phyloP scores from a whole-genome alignment of 768 basidiomycete genomes.

The Fomitopsis pulvina region DNA sequence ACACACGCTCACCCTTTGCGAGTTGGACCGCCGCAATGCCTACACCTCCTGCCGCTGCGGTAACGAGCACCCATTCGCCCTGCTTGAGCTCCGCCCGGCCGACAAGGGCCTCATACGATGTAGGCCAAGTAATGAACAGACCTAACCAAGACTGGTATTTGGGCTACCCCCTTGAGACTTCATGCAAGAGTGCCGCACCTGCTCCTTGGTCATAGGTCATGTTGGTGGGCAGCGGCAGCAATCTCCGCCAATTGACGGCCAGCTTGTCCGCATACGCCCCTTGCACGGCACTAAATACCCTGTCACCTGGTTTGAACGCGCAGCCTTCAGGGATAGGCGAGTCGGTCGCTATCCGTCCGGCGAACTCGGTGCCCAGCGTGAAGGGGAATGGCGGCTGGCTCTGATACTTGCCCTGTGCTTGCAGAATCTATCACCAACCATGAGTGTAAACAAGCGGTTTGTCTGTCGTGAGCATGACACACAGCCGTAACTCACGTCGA shows the following conservation, averaged over 20 bases:
- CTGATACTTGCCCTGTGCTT: conserved; percentile 89
- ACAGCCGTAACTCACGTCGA: conserved; percentile 24
- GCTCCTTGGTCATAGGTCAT: conserved; percentile 85
- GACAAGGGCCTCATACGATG: conserved; percentile 87
- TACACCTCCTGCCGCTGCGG: conserved; percentile 94
- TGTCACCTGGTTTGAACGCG: conserved; percentile 72
- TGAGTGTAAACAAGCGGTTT: not conserved
- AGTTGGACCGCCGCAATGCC: conserved; percentile 90
- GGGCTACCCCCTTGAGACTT: no score
- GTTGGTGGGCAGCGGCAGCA: conserved; percentile 66
- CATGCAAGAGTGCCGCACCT: no score
- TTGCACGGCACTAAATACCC: conserved; percentile 79
- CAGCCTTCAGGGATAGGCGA: conserved; percentile 81
- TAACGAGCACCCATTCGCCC: conserved; percentile 89
- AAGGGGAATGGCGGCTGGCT: conserved; percentile 80
- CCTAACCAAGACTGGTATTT: no score
- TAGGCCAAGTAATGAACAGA: conserved; percentile 85
- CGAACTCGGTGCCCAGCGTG: conserved; percentile 78
- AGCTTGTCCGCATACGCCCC: conserved; percentile 80
- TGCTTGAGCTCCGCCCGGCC: conserved; percentile 75
- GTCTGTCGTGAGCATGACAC: not conserved
- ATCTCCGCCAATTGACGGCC: conserved; percentile 39
- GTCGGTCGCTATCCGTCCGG: conserved; percentile 61
- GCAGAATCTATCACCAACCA: conserved; percentile 51
- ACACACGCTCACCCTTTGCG: conserved; percentile 90